phyloP scores from a whole-genome alignment of 176 grass and related monocot species.

The Puya raimondii region DNA sequence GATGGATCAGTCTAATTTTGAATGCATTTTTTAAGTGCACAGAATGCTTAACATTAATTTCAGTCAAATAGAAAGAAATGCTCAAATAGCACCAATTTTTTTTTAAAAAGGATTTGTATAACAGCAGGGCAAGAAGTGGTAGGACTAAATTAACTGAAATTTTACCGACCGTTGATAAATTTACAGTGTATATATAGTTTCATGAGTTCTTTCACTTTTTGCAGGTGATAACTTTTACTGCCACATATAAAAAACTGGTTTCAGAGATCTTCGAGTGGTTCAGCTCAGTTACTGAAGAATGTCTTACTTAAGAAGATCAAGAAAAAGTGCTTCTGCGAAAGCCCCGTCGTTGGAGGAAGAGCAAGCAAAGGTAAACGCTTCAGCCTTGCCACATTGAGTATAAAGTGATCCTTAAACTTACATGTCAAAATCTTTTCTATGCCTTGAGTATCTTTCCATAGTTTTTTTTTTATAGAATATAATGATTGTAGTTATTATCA shows the following conservation, averaged over 20 bases:
- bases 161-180: too few relatives aligned
- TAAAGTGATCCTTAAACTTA: not conserved
- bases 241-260: not conserved
- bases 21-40: too few relatives aligned
- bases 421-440: slow-evolving; percentile 4
- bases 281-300: slow-evolving; percentile 19
- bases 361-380: slow-evolving; percentile 29
- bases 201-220: too few relatives aligned
- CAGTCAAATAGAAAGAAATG: too few relatives aligned
- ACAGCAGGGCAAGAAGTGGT: too few relatives aligned
- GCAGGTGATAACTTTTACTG: not conserved
- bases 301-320: slow-evolving; percentile 46
- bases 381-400: not conserved
- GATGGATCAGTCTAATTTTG: too few relatives aligned
- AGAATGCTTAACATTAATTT: too few relatives aligned
- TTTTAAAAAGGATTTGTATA: too few relatives aligned
- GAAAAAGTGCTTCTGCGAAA: slow-evolving; percentile 29
- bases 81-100: too few relatives aligned
- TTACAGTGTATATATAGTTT: too few relatives aligned
- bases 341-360: slow-evolving; percentile 33
- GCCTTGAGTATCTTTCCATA: not conserved
- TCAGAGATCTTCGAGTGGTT: slow-evolving; percentile 7
- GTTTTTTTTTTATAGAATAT: not conserved
- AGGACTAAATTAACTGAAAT: too few relatives aligned
- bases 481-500: not conserved